Percentiles rank a stretch among this genome's conserved stretches.
phyloP scores from a whole-genome alignment of 2,329 filamentous ascomycete genomes.

The Neopestalotiopsis sp. region DNA sequence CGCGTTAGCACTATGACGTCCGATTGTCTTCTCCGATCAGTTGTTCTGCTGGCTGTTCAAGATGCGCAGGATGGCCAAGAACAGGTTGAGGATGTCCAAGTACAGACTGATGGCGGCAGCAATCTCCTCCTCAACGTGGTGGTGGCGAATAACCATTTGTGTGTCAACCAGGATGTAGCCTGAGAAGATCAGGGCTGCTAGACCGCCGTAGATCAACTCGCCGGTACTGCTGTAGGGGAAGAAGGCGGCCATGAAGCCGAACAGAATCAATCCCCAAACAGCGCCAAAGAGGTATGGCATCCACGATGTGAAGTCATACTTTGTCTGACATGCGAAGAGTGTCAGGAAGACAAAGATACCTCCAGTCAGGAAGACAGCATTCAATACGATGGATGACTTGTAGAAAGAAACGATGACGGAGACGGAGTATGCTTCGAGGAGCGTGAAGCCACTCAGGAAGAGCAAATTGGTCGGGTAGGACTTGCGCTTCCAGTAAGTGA shows the following conservation, averaged over 20 bases:
- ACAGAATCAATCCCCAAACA: constrained; percentile 88
- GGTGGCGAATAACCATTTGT: constrained; percentile 91
- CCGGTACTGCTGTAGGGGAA: constrained; percentile 81
- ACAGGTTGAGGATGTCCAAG: constrained; percentile 95
- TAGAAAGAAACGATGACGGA: constrained; percentile 93
- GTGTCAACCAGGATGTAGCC: constrained; percentile 97
- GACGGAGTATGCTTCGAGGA: constrained; percentile 91
- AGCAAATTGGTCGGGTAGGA: constrained; percentile 93
- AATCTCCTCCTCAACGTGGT: constrained; percentile 98
- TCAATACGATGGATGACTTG: constrained; percentile 80
- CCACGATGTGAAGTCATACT: constrained; percentile 98
- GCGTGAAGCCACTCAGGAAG: constrained; percentile 89
- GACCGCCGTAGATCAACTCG: constrained; percentile 84
- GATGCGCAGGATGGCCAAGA: constrained; percentile 93
- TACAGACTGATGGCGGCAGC: constrained; percentile 94
- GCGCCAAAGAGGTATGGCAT: constrained; percentile 92
- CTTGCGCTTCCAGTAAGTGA: constrained; percentile 95
- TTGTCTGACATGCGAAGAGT: constrained; percentile 93
- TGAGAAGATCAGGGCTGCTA: constrained; percentile 86
- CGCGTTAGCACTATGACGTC: background rate
- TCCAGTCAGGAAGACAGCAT: constrained; percentile 87
- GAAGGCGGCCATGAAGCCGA: constrained; percentile 91
- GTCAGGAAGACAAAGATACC: constrained; percentile 82
- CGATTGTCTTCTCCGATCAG: constrained; percentile 25
- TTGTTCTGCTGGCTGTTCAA: constrained; percentile 96